Conservation (phyloP, 192 early-diverging fungal species). For the Funneliformis geosporum region DNA sequence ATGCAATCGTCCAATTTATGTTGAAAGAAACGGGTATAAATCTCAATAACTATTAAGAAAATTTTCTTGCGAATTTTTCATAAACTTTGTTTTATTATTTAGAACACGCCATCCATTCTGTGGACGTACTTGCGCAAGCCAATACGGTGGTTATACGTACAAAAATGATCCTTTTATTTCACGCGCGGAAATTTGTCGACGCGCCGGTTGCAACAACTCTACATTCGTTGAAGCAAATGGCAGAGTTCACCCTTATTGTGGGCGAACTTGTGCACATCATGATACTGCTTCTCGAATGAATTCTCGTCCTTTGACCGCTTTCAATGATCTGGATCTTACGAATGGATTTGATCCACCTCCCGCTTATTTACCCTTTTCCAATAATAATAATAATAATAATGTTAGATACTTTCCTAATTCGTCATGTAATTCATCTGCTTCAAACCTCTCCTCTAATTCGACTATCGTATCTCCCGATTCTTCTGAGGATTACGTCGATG, state of each 20-base stretch:
- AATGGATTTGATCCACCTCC: background rate
- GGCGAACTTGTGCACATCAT: background rate
- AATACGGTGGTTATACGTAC: background rate
- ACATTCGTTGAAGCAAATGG: background rate
- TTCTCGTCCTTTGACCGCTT: background rate
- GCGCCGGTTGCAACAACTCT: background rate
- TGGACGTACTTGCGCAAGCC: background rate
- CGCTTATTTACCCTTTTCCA: background rate
- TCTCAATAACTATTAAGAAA: background rate
- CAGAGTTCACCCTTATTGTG: background rate
- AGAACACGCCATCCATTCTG: background rate
- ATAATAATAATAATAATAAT: too few relatives aligned
- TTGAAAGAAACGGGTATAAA: background rate
- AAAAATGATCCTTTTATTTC: too few relatives aligned
- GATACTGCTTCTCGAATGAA: background rate
- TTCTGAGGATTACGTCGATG: too few relatives aligned
- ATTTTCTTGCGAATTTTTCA: background rate
- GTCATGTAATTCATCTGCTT: too few relatives aligned
- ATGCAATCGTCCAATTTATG: background rate
- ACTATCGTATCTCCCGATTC: too few relatives aligned
- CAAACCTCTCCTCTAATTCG: too few relatives aligned
- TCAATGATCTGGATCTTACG: background rate
- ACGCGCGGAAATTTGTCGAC: too few relatives aligned
- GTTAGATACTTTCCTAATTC: too few relatives aligned
- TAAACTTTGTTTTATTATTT: background rate